Conservation (phyloP, 2,329 filamentous ascomycete species). For the Penicillium nordicum region DNA sequence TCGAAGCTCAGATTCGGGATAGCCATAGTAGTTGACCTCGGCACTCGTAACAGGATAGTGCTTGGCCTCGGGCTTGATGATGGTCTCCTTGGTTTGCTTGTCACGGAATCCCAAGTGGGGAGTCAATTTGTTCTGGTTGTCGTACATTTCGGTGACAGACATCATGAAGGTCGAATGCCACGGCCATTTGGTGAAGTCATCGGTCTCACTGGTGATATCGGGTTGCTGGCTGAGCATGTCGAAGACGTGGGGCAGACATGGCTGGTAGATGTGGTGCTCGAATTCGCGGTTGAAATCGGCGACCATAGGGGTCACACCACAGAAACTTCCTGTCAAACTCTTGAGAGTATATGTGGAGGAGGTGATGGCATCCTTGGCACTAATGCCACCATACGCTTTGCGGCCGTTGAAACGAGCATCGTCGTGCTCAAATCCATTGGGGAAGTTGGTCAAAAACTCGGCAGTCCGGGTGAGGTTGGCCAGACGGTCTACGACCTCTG, state of each 20-base stretch:
- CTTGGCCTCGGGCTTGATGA: slow-evolving; percentile 24
- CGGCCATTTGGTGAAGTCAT: slow-evolving; percentile 31
- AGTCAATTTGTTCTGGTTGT: slow-evolving; percentile 29
- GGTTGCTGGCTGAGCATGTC: slow-evolving; percentile 24
- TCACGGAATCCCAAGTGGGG: slow-evolving; percentile 28
- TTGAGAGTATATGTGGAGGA: slow-evolving; percentile 47
- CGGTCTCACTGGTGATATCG: slow-evolving; percentile 20
- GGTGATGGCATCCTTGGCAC: slow-evolving; percentile 42
- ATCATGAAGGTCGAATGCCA: slow-evolving; percentile 37
- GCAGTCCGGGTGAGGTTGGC: slow-evolving; percentile 31
- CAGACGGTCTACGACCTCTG: slow-evolving; percentile 24
- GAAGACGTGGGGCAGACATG: slow-evolving; percentile 42
- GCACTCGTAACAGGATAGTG: slow-evolving; percentile 23
- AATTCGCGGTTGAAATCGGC: slow-evolving; percentile 46
- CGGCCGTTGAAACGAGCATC: slow-evolving; percentile 14
- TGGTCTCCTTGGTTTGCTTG: slow-evolving; percentile 27
- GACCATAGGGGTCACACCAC: slow-evolving; percentile 43
- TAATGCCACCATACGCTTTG: slow-evolving; percentile 41
- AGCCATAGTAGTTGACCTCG: slow-evolving; percentile 35
- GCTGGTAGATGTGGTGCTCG: slow-evolving; percentile 44
- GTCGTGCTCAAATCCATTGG: slow-evolving; percentile 25
- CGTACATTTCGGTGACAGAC: slow-evolving; percentile 31
- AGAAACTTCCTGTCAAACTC: slow-evolving; percentile 43
- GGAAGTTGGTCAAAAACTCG: slow-evolving; percentile 28
- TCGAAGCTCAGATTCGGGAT: slow-evolving; percentile 30